phyloP scores from a whole-genome alignment of 805 yeast species.

The Sungouiozyma intestinalis region DNA sequence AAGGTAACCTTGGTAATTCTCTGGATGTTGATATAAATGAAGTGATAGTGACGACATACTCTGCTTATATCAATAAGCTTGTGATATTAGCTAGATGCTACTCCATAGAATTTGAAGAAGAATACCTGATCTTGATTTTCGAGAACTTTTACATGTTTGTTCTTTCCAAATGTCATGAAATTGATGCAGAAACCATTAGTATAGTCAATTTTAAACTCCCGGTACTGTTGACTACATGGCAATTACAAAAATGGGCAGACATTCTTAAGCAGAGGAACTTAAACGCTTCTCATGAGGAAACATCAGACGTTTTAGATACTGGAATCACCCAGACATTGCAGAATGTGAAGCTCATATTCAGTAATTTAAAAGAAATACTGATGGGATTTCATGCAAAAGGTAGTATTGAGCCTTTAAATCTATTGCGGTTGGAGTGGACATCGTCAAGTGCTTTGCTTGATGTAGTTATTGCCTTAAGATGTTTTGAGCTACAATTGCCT shows the following conservation, averaged over 20 bases:
- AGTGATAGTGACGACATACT: constrained; percentile 9
- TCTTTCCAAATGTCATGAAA: constrained; percentile 6
- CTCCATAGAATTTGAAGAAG: constrained; percentile 16
- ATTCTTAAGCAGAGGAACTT: constrained; percentile 9
- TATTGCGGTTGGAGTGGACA: constrained; percentile 9
- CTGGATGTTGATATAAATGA: constrained; percentile 7
- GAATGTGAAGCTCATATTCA: constrained; percentile 9
- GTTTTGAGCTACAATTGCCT: constrained; percentile 22
- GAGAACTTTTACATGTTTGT: constrained; percentile 10
- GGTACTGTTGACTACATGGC: constrained; percentile 20
- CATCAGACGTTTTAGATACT: constrained; percentile 1
- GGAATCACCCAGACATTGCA: constrained; percentile 6
- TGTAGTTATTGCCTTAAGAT: constrained; percentile 16
- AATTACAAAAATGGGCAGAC: constrained; percentile 22
- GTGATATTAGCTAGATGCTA: constrained; percentile 20
- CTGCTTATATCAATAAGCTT: constrained; percentile 22
- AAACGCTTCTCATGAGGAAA: neutral
- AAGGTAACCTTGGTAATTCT: constrained; percentile 2
- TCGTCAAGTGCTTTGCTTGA: constrained; percentile 19
- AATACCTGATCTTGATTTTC: constrained; percentile 12
- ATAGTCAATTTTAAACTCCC: constrained; percentile 20
- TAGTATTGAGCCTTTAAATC: neutral
- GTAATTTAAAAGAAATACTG: constrained; percentile 9
- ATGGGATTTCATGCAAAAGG: constrained; percentile 2
- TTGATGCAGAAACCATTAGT: constrained; percentile 7